Percentiles rank a stretch among this genome's conserved stretches.
phyloP scores from a whole-genome alignment of 2,329 filamentous ascomycete genomes.

The Neonectria faginata region DNA sequence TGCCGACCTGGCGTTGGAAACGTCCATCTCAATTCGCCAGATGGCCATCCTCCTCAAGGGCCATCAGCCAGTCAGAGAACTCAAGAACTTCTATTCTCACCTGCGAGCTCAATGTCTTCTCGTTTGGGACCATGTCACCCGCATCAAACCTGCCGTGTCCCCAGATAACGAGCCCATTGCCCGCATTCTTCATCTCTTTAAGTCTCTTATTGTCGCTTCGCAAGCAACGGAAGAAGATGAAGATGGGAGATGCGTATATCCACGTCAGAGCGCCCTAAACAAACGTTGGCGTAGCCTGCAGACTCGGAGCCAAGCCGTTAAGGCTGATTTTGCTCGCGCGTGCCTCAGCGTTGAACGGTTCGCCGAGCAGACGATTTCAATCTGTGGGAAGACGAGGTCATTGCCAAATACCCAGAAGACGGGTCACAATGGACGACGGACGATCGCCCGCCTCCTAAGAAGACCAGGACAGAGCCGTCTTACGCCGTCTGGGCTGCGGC shows the following conservation, averaged over 20 bases:
- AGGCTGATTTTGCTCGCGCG: not conserved
- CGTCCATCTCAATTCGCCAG: not conserved
- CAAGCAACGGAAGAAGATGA: not conserved
- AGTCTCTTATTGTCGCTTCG: not conserved
- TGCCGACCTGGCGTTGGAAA: not conserved
- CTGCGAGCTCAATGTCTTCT: not conserved
- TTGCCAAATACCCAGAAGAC: not conserved
- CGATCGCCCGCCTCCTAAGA: not conserved
- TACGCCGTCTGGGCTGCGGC: slow-evolving; percentile 20
- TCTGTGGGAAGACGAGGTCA: not conserved
- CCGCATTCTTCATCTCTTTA: not conserved
- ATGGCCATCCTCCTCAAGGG: not conserved
- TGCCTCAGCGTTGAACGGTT: not conserved
- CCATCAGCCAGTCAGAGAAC: not conserved
- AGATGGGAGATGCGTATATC: not conserved
- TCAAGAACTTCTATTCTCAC: not conserved
- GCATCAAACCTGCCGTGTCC: not conserved
- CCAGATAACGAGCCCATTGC: not conserved
- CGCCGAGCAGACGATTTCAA: not conserved
- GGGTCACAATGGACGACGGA: not conserved
- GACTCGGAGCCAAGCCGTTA: not conserved
- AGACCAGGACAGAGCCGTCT: slow-evolving; percentile 11
- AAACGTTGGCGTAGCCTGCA: not conserved
- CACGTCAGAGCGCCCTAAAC: not conserved
- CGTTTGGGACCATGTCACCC: not conserved